phyloP scores from a whole-genome alignment of 2,329 filamentous ascomycete genomes.

The Leptoxyphium fumago region DNA sequence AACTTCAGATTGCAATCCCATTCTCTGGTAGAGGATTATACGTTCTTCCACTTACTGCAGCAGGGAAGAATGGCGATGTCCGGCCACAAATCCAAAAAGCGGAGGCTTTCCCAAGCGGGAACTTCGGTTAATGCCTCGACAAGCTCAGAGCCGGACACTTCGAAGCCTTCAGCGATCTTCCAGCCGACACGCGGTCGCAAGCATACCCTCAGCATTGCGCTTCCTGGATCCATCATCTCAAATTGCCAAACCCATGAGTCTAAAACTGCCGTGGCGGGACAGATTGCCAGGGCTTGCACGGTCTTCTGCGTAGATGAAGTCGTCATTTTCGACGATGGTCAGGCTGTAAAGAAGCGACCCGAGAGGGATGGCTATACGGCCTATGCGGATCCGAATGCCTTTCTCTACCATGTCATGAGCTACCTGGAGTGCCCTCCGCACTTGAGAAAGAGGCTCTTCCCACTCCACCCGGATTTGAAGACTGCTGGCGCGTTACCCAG shows the following conservation, averaged over 20 bases:
- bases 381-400: conserved; percentile 62
- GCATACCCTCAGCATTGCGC: conserved; percentile 63
- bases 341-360: conserved; percentile 18
- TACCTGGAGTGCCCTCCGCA: conserved; percentile 78
- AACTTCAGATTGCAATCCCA: too few species aligned
- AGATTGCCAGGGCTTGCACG: conserved; percentile 65
- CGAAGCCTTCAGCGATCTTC: conserved; percentile 57
- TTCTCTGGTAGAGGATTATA: background rate
- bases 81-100: conserved; percentile 8
- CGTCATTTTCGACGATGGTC: conserved; percentile 64
- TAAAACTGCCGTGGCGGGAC: conserved; percentile 56
- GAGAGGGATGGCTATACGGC: conserved; percentile 43
- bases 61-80: conserved; percentile 4
- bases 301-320: conserved; percentile 79
- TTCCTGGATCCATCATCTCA: conserved; percentile 63
- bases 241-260: conserved; percentile 53
- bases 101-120: conserved; percentile 6
- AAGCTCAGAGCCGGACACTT: conserved; percentile 33
- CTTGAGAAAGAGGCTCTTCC: conserved; percentile 61
- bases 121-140: conserved; percentile 1
- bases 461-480: conserved; percentile 62
- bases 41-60: conserved; percentile 3
- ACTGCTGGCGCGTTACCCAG: conserved; percentile 60
- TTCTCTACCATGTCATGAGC: conserved; percentile 61
- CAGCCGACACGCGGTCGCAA: conserved; percentile 47